These are phyloP conservation scores for Glaciozyma antarctica DNA, from an alignment of 768 basidiomycete species.

Conservation along the genomic window DNA sequence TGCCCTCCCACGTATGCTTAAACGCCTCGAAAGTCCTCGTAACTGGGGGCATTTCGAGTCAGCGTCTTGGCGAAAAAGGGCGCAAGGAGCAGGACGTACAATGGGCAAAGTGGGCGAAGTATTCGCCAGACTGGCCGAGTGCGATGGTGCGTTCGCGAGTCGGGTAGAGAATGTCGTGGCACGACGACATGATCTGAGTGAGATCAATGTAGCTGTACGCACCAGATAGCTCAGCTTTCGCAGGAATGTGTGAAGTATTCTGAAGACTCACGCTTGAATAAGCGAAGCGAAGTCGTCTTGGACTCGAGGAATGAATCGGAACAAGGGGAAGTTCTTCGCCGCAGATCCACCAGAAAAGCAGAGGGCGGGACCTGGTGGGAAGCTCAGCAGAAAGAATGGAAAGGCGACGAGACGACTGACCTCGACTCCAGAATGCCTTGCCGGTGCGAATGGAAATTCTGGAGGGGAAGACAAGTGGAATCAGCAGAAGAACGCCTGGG, in stretches of 20 bases:
- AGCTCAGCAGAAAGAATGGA: neutral
- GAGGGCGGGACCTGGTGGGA: neutral
- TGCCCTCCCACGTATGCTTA: constrained; percentile 7
- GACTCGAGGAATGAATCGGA: constrained; percentile 18
- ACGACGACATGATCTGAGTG: constrained; percentile 29
- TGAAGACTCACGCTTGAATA: constrained; percentile 19
- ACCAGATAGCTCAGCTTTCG: too few species aligned
- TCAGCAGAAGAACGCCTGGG: too few species aligned
- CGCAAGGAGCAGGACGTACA: too few species aligned
- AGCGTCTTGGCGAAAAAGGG: neutral
- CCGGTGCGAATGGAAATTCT: constrained; percentile 25
- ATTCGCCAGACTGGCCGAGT: constrained; percentile 23
- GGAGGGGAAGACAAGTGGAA: too few species aligned
- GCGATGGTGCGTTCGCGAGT: constrained; percentile 27
- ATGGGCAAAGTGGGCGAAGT: constrained; percentile 3
- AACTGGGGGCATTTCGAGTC: neutral
- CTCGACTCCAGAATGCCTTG: constrained; percentile 32
- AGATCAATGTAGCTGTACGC: constrained; percentile 21
- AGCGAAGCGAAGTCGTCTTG: constrained; percentile 31
- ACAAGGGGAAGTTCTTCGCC: constrained; percentile 27
- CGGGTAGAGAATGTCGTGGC: constrained; percentile 30
- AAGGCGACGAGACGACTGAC: neutral
- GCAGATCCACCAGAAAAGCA: neutral
- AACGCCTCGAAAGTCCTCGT: constrained; percentile 7
- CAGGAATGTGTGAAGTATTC: too few species aligned